A percentile compares a stretch with the other conserved stretches of the same genome.
Evolutionary conservation across 1,284 basidiomycete species (phyloP).

Genomic region (Cryptococcus amylolentus): DNA sequence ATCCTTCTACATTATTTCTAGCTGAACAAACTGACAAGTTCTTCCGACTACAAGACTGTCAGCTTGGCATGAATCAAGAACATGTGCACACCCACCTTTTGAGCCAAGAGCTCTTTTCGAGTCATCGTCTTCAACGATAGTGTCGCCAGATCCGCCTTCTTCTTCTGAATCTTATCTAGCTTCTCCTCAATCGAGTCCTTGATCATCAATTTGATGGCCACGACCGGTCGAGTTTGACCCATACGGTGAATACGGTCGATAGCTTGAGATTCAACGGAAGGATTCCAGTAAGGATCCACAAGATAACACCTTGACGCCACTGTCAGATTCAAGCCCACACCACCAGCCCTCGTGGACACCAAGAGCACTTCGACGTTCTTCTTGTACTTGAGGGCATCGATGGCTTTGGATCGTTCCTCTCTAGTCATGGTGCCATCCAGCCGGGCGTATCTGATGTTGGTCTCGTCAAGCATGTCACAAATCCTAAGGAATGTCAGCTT

Average conservation of each 20-base stretch:
- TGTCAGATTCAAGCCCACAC: conserved; percentile 91
- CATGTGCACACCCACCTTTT: conserved; percentile 62
- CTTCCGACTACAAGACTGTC: conserved; percentile 53
- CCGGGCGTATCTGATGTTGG: conserved; percentile 78
- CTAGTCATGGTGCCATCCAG: conserved; percentile 96
- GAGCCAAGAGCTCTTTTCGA: conserved; percentile 75
- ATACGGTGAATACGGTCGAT: conserved; percentile 93
- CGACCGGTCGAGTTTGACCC: conserved; percentile 86
- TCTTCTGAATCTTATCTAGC: conserved; percentile 82
- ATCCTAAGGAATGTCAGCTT: conserved; percentile 53
- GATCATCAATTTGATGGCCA: conserved; percentile 87
- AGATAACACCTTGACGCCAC: conserved; percentile 88
- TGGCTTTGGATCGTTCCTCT: conserved; percentile 82
- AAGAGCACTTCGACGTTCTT: conserved; percentile 84
- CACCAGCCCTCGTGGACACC: conserved; percentile 93
- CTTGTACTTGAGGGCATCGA: conserved; percentile 83
- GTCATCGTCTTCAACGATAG: conserved; percentile 76
- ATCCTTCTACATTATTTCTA: conserved; percentile 7
- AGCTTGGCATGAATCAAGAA: neutral
- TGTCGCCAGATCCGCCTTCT: conserved; percentile 89
- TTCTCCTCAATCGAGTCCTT: conserved; percentile 88
- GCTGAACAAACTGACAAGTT: conserved; percentile 35
- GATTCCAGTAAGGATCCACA: conserved; percentile 97
- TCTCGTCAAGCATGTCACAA: conserved; percentile 79
- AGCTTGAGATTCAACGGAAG: conserved; percentile 93